Evolutionary conservation across 2,329 filamentous ascomycete genomes (phyloP), one percentile per base, ranked within the genome.

Genomic region (Pseudogymnoascus sp.): DNA sequence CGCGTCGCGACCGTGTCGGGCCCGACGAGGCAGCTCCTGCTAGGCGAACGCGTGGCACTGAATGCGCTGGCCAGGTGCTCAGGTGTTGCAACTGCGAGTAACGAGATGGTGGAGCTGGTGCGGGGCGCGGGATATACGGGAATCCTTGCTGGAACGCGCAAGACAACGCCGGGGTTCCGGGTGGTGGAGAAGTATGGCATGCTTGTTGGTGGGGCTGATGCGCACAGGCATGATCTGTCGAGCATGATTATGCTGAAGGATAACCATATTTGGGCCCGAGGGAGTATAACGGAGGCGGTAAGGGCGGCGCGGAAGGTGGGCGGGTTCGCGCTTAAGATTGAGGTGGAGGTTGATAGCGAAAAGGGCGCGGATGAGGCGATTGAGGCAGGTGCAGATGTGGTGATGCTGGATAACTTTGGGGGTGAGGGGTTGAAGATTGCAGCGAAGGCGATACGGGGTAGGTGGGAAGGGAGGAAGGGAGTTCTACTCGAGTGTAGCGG

Each of bases 181-280:
- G 79, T 97, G 4, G 92, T 97, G 8, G 94, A 99, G 77, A 99
- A 99, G 78, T 99, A 99, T 76, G 94, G 92, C 69, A 97, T 99
- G 88, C 79, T 97, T 21, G 88, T 96, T 14, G 94, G 93, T 63
- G 94, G 94, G 10, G 92, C 91, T 14, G 94, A 99, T 76, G 85
- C 88, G 2, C 94, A 99, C 75, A 82, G 94, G 33, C 91, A 96
- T 77, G 94, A 99, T 74, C 80, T 99, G 63, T 90, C 86, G 74
- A 84, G 88, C 67, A 97, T 99, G 94, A 92, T 92, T 63, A 99
- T 99, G 94, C 82, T 99, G 67, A 99, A 99, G 79, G 94, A 99
- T 77, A 99, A 99, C 77, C 94, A 99, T 77, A 88, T 99, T 63
- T 97, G 93, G 89, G 91, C 91, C 66, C 88, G 89, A 62, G 88